Evolutionary conservation across 306 rosid genomes (phyloP).

Genomic region (Spatholobus suberectus): DNA sequence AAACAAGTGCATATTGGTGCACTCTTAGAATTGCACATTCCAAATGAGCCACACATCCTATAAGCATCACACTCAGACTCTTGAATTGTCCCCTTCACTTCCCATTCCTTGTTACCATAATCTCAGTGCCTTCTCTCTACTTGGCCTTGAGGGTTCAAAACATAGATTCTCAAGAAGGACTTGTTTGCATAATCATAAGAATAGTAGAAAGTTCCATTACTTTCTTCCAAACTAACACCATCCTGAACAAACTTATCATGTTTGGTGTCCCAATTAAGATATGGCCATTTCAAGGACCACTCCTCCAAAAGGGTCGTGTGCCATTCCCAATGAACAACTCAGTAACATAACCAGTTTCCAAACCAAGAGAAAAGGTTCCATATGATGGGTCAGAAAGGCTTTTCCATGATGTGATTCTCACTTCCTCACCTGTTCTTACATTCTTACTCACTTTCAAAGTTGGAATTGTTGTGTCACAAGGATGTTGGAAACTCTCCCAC

Average conservation of each 20-base stretch:
- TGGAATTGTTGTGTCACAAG: neutral
- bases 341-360: neutral
- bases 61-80: neutral
- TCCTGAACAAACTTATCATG: neutral
- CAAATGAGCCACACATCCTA: neutral
- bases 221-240: constrained; percentile 10
- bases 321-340: neutral
- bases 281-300: constrained; percentile 9
- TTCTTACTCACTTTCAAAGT: neutral
- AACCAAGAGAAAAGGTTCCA: constrained; percentile 1
- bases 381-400: neutral
- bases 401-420: constrained; percentile 4
- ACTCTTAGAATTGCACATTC: neutral
- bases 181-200: neutral
- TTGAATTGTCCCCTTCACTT: neutral
- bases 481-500: constrained; percentile 1
- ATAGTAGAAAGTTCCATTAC: neutral
- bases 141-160: neutral
- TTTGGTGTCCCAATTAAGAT: neutral
- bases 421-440: constrained; percentile 8
- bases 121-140: neutral
- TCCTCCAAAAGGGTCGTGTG: neutral
- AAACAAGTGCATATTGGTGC: neutral
- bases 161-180: neutral
- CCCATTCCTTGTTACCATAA: neutral